Evolutionary conservation across 345 rosid genomes (phyloP).

Genomic region (Pistacia vera): DNA sequence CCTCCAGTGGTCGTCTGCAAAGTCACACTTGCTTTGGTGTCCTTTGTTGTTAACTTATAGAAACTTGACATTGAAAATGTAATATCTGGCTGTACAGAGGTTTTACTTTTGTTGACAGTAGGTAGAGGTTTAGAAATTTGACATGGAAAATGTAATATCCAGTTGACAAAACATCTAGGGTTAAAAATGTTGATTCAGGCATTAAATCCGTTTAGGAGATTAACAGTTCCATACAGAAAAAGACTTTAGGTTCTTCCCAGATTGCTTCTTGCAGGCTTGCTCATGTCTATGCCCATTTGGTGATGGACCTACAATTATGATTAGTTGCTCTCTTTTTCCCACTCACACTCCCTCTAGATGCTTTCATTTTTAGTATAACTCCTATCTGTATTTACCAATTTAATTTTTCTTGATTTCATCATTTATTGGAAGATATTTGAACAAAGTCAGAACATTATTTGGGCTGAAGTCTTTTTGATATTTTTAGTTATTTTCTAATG

Average conservation of each 20-base stretch:
- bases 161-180: neutral
- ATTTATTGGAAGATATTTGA: neutral
- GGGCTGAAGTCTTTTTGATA: neutral
- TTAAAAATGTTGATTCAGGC: conserved; percentile 1
- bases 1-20: neutral
- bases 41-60: conserved; percentile 8
- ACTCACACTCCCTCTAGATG: neutral
- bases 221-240: neutral
- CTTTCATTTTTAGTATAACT: neutral
- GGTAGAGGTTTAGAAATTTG: neutral
- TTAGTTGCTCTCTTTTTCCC: neutral
- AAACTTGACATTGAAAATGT: conserved; percentile 7
- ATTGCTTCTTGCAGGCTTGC: neutral
- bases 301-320: neutral
- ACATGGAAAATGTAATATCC: conserved; percentile 8
- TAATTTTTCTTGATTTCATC: neutral
- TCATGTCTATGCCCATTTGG: neutral
- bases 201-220: neutral
- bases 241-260: too few relatives aligned
- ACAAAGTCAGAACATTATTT: neutral
- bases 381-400: neutral
- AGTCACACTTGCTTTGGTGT: neutral
- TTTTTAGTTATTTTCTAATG: neutral
- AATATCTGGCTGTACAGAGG: neutral
- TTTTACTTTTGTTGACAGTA: neutral